Evolutionary conservation across 2,329 filamentous ascomycete species (phyloP), one percentile per base, ranked within the genome.

Genomic region (Colletotrichum aenigma): DNA sequence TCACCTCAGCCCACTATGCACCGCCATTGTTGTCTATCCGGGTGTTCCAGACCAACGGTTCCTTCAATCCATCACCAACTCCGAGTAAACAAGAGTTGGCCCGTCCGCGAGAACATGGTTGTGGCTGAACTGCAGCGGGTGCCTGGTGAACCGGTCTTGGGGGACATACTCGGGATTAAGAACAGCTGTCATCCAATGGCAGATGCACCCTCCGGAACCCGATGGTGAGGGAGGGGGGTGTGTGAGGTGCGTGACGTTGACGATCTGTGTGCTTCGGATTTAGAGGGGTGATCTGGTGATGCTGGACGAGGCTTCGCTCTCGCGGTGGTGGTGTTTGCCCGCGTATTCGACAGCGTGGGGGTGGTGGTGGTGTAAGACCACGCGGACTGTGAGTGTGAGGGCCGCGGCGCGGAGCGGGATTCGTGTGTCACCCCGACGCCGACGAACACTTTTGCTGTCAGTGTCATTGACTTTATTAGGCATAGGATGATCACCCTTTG

Each of bases 51-150:
- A n/a, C 21, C 66, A 30, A 34, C 58, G 70, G 55, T 71, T 71
- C 48, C 12, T 32, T 8, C 8, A 36, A 30, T 36, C 6, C 15
- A 34, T 21, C 43, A 15, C 30, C 16, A 32, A 16, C 10, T 16
- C 13, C 4, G 16, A 18, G 30, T 28, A 66, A 73, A 64, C 73
- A 75, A 75, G 73, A 55, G 64, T 73, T 73, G 70, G 69, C 66
- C 69, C 62, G 72, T 75, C 61, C 64, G 61, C 55, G 30, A 32
- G 12, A 32, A 61, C 30, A 56, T 24, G 36, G 38, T n/a, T 26
- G 43, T 71, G 58, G n/a, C 16, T 70, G 38, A 48, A 48, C 9
- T 24, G n/a, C 43, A 52, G 43, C 21, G 16, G 38, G 28, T 66
- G 62, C 62, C 32, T 24, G 24, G 55, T 30, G 21, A 48, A 67